A percentile compares a stretch with the other conserved stretches of the same genome.
phyloP scores from a whole-genome alignment of 768 basidiomycete species.

The Pleurotus ostreatus region DNA sequence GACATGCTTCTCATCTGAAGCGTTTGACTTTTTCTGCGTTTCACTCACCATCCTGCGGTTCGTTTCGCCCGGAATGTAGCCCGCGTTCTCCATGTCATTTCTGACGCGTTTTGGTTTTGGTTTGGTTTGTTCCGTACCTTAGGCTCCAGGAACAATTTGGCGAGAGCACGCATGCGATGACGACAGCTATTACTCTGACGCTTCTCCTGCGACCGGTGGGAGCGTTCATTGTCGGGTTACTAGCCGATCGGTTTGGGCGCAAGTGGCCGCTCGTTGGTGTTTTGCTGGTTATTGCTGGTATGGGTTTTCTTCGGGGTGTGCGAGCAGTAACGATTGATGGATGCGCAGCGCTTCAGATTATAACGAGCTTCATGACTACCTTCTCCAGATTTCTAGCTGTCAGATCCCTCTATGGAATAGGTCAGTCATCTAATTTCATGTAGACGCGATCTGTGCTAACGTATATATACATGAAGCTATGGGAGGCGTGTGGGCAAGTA shows the following conservation, averaged over 20 bases:
- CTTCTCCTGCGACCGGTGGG: conserved; percentile 63
- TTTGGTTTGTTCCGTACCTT: background rate
- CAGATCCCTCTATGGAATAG: conserved; percentile 54
- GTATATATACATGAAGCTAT: conserved; percentile 7
- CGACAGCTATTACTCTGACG: conserved; percentile 67
- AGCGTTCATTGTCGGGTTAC: conserved; percentile 21
- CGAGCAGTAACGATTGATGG: conserved; percentile 17
- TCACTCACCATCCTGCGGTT: conserved; percentile 30
- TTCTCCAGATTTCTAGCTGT: conserved; percentile 58
- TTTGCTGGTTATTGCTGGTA: conserved; percentile 12
- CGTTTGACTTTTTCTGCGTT: conserved; percentile 66
- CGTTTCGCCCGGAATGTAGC: background rate
- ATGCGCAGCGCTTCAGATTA: conserved; percentile 46
- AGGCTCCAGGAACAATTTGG: conserved; percentile 12
- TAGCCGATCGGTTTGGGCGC: conserved; percentile 26
- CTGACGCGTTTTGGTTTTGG: background rate
- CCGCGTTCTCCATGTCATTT: too few relatives aligned
- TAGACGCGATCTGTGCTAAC: background rate
- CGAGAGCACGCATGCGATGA: conserved; percentile 16
- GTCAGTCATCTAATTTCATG: background rate
- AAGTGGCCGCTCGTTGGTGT: conserved; percentile 13
- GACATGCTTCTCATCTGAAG: conserved; percentile 15
- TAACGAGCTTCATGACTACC: conserved; percentile 53
- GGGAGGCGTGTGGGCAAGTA: conserved; percentile 13
- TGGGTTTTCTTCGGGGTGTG: background rate